These are phyloP conservation scores for Diaporthe vexans DNA, from an alignment of 2,329 filamentous ascomycete genomes.

Conservation along the genomic window DNA sequence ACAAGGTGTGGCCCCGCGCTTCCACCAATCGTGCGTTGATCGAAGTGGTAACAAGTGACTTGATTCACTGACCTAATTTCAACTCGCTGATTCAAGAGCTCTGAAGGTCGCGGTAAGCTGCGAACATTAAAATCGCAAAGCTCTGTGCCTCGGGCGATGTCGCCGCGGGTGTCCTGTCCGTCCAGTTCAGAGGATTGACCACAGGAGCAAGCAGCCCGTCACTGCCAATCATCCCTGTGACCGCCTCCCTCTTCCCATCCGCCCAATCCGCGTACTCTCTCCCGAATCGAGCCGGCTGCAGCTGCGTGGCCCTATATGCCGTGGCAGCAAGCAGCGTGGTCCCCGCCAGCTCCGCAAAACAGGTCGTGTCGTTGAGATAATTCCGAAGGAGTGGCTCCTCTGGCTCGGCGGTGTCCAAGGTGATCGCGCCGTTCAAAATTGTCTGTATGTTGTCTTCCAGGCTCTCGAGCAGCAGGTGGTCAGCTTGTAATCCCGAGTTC, in stretches of 20 bases:
- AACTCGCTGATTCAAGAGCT: accelerated
- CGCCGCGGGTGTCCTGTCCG: background rate
- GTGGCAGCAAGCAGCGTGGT: background rate
- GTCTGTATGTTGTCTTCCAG: background rate
- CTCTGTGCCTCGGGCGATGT: conserved; percentile 14
- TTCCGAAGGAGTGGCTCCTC: conserved; percentile 7
- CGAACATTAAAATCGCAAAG: background rate
- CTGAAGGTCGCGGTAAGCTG: background rate
- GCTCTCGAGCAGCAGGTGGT: background rate
- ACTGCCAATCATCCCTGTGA: background rate
- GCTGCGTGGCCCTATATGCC: background rate
- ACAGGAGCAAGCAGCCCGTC: background rate
- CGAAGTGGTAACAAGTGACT: too few species aligned
- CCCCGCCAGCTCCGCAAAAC: background rate
- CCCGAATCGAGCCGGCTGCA: background rate
- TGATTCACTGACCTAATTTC: too few species aligned
- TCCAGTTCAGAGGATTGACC: background rate
- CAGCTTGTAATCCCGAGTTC: background rate
- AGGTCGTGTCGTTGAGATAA: conserved; percentile 4
- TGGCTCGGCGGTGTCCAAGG: background rate
- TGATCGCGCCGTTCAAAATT: background rate
- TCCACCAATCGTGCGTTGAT: background rate
- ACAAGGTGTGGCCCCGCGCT: background rate
- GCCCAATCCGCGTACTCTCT: background rate
- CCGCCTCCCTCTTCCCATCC: background rate